Percentiles rank a stretch among this genome's conserved stretches.
Conservation (phyloP, 1,139 yeast genomes). For the Suhomyces maxii region DNA sequence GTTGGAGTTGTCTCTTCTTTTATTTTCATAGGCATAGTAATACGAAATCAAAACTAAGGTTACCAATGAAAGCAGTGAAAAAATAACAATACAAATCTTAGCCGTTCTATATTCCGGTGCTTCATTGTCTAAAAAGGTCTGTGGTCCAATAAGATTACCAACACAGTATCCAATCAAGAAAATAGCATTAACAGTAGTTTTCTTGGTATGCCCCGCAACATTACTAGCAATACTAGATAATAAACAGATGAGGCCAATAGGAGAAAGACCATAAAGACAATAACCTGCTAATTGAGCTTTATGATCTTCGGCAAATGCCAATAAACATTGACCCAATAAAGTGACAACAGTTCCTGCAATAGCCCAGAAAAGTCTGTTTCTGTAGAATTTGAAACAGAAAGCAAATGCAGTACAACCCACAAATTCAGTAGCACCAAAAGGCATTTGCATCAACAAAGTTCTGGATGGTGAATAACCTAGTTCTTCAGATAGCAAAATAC, state of each 20-base stretch:
- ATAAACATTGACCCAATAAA: conserved; percentile 44
- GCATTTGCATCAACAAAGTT: conserved; percentile 38
- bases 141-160: conserved; percentile 74
- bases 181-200: conserved; percentile 58
- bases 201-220: conserved; percentile 72
- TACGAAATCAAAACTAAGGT: conserved; percentile 26
- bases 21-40: conserved; percentile 41
- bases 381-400: conserved; percentile 8
- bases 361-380: conserved; percentile 43
- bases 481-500: conserved; percentile 44
- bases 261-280: conserved; percentile 21
- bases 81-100: conserved; percentile 44
- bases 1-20: conserved; percentile 32
- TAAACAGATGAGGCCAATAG: conserved; percentile 48
- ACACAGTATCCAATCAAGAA: conserved; percentile 63
- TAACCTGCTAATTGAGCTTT: conserved; percentile 13
- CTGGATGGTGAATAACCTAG: conserved; percentile 42
- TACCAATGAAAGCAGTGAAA: conserved; percentile 32
- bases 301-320: conserved; percentile 42
- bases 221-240: conserved; percentile 54
- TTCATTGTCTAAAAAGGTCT: conserved; percentile 53
- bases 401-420: conserved; percentile 39
- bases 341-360: conserved; percentile 36
- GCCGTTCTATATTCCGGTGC: conserved; percentile 56
- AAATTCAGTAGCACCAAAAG: conserved; percentile 41